A percentile compares a stretch with the other conserved stretches of the same genome.
Conservation (phyloP, 768 basidiomycete genomes). For the Mycena galopus region DNA sequence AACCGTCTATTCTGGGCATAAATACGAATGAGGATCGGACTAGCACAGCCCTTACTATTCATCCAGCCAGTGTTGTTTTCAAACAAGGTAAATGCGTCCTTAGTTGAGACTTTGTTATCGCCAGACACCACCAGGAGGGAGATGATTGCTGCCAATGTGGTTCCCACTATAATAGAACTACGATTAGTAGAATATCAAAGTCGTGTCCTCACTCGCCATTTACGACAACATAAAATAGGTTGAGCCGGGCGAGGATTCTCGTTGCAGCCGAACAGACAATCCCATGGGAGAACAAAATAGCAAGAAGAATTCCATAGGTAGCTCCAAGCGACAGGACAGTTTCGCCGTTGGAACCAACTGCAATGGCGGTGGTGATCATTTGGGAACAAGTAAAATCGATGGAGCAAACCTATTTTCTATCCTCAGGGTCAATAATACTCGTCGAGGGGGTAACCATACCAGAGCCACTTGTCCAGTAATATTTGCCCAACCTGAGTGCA, state of each 20-base stretch:
- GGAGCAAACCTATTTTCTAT: slow-evolving; percentile 62
- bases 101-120: slow-evolving; percentile 71
- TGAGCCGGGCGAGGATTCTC: slow-evolving; percentile 72
- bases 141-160: slow-evolving; percentile 73
- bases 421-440: not conserved
- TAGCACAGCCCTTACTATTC: slow-evolving; percentile 57
- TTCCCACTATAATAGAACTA: slow-evolving; percentile 61
- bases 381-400: slow-evolving; percentile 85
- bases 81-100: slow-evolving; percentile 75
- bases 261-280: slow-evolving; percentile 81
- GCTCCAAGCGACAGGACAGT: slow-evolving; percentile 67
- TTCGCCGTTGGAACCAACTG: slow-evolving; percentile 68
- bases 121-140: slow-evolving; percentile 69
- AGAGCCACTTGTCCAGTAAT: slow-evolving; percentile 72
- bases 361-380: slow-evolving; percentile 81
- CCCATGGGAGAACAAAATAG: slow-evolving; percentile 76
- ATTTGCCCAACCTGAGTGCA: slow-evolving; percentile 72
- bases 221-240: slow-evolving; percentile 76
- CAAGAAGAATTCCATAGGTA: slow-evolving; percentile 76
- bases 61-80: slow-evolving; percentile 82
- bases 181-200: slow-evolving; percentile 27
- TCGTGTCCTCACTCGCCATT: slow-evolving; percentile 58
- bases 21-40: not conserved
- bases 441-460: not conserved
- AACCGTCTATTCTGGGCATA: slow-evolving; percentile 62